Conservation (phyloP, 805 yeast genomes). For the Candida oleophila region DNA sequence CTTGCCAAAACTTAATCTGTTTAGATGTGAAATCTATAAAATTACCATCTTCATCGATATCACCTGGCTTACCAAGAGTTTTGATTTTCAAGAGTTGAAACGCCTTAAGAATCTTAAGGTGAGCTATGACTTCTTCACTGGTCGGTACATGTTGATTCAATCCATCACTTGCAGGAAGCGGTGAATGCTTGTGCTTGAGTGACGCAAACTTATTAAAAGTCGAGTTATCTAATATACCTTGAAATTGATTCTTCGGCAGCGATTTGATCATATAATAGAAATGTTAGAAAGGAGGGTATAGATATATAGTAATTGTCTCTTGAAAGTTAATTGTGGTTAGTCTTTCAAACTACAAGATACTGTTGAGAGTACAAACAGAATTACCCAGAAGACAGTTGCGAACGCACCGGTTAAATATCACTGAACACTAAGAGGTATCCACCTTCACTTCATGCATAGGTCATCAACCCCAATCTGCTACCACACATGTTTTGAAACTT, state of each 20-base stretch:
- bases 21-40: conserved; percentile 1
- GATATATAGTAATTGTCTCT: neutral
- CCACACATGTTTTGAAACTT: too few species aligned
- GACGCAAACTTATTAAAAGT: conserved; percentile 1
- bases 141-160: conserved; percentile 7
- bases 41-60: neutral
- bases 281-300: neutral
- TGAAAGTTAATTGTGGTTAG: too few species aligned
- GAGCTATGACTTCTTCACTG: conserved; percentile 16
- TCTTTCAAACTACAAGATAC: neutral
- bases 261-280: neutral
- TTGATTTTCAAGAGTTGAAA: conserved; percentile 17
- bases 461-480: too few species aligned
- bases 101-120: conserved; percentile 22
- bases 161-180: neutral
- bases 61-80: conserved; percentile 7
- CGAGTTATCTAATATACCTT: neutral
- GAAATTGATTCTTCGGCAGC: neutral
- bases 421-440: too few species aligned
- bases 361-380: neutral
- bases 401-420: neutral
- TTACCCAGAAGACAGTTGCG: neutral
- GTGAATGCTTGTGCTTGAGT: neutral
- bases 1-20: conserved; percentile 18
- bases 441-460: too few species aligned